Conservation (phyloP, 768 basidiomycete genomes). For the Amanita polypyramis region DNA sequence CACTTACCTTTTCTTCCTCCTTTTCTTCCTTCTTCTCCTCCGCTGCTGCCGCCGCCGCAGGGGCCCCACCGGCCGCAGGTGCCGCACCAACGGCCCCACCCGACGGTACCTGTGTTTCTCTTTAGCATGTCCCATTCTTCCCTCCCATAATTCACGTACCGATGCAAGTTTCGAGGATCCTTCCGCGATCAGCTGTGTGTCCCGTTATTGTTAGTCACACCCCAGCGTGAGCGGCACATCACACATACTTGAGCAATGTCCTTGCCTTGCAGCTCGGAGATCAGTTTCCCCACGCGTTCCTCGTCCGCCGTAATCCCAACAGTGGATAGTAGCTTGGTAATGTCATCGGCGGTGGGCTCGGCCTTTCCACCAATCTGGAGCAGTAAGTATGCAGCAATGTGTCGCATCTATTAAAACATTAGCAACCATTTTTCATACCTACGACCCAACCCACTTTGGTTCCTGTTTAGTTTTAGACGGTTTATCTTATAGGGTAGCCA, state of each 20-base stretch:
- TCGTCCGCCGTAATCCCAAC: conserved; percentile 89
- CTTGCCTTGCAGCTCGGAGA: conserved; percentile 89
- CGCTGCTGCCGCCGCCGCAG: conserved; percentile 46
- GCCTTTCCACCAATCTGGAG: conserved; percentile 91
- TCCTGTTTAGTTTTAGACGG: conserved; percentile 19
- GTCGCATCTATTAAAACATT: conserved; percentile 54
- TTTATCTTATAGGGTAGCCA: conserved; percentile 68
- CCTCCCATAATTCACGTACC: conserved; percentile 33
- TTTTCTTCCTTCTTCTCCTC: conserved; percentile 85
- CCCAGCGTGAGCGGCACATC: conserved; percentile 16
- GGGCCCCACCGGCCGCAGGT: conserved; percentile 38
- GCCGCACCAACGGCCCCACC: conserved; percentile 50
- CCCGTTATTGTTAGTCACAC: not conserved
- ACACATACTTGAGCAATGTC: conserved; percentile 63
- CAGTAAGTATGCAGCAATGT: conserved; percentile 95
- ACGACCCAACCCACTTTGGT: conserved; percentile 30
- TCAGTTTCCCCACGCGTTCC: conserved; percentile 66
- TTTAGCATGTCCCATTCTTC: not conserved
- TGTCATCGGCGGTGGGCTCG: conserved; percentile 74
- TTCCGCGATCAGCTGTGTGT: conserved; percentile 72
- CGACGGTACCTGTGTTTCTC: conserved; percentile 63
- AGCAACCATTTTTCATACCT: not conserved
- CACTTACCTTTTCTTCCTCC: conserved; percentile 75
- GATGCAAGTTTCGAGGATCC: conserved; percentile 92
- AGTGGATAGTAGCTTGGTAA: conserved; percentile 76